These are phyloP conservation scores for Cryptosporidium baileyi DNA, from an alignment of 169 alveolate genomes.

Conservation along the genomic window DNA sequence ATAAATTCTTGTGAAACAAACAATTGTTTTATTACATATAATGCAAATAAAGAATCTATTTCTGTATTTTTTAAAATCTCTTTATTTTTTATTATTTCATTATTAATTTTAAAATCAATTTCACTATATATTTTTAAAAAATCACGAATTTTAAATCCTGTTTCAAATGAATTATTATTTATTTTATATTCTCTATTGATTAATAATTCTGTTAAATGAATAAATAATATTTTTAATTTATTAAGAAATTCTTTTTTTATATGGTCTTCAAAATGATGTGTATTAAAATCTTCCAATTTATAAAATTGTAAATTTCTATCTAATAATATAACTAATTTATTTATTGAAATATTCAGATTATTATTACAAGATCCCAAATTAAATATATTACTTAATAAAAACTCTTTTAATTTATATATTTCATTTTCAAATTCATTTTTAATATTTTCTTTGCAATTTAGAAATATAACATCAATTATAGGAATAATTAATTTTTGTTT, in stretches of 20 bases:
- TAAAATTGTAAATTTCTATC: neutral
- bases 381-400: neutral
- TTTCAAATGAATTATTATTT: neutral
- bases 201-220: neutral
- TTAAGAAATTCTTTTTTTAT: neutral
- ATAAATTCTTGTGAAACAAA: too few species aligned
- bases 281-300: neutral
- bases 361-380: neutral
- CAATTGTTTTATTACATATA: too few species aligned
- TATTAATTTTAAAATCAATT: too few species aligned
- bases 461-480: neutral
- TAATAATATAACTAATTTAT: neutral
- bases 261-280: neutral
- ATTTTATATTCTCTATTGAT: neutral
- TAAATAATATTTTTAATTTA: neutral
- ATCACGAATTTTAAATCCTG: constrained; percentile 34
- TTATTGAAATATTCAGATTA: neutral
- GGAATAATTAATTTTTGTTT: too few species aligned
- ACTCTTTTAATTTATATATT: neutral
- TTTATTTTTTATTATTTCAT: too few species aligned
- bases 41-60: too few species aligned
- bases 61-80: too few species aligned
- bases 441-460: neutral
- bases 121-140: constrained; percentile 17
- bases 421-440: neutral